Evolutionary conservation across 2,329 filamentous ascomycete species (phyloP).

Genomic region (Cytospora piceicola): DNA sequence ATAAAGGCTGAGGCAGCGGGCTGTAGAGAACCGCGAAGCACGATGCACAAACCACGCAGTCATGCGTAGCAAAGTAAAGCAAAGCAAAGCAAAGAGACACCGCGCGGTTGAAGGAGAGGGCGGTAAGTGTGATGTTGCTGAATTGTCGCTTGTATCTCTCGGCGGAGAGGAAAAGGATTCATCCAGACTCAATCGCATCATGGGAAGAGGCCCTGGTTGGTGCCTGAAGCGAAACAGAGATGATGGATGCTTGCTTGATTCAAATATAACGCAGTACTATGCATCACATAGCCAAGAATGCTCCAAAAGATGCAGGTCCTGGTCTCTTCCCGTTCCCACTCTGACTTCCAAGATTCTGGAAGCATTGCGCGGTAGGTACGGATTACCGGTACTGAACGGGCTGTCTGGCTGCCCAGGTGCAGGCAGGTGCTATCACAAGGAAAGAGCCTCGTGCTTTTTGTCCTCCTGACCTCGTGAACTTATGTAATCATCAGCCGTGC

Average conservation of each 20-base stretch:
- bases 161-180: neutral
- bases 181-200: neutral
- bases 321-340: neutral
- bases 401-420: too few relatives aligned
- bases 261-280: too few relatives aligned
- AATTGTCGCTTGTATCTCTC: neutral
- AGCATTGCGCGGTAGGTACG: neutral
- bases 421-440: neutral
- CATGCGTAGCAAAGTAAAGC: too few relatives aligned
- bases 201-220: neutral
- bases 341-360: neutral
- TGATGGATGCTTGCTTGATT: too few relatives aligned
- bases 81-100: too few relatives aligned
- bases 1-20: neutral
- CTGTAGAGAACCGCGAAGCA: neutral
- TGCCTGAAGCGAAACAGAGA: too few relatives aligned
- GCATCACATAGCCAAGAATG: too few relatives aligned
- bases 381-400: too few relatives aligned
- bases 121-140: too few relatives aligned
- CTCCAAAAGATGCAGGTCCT: neutral
- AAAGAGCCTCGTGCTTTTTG: neutral
- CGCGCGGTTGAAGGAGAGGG: neutral
- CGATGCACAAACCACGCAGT: neutral
- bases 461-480: neutral
- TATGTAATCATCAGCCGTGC: constrained; percentile 2